phyloP scores from a whole-genome alignment of 202 grass and related monocot species.

The Miscanthus sacchariflorus region DNA sequence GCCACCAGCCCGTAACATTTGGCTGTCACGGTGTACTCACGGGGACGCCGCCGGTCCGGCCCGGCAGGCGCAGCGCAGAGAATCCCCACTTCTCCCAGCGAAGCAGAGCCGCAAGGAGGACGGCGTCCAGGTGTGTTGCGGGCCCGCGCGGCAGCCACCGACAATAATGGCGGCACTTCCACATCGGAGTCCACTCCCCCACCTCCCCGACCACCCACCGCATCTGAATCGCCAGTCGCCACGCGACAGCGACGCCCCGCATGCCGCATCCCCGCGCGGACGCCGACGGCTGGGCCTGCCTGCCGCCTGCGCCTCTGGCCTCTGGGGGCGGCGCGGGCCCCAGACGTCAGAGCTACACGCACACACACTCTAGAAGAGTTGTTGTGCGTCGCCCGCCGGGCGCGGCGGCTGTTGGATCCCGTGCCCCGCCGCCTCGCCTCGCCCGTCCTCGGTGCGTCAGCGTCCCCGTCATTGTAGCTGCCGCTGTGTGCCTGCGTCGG shows the following conservation, averaged over 20 bases:
- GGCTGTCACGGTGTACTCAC: conserved; percentile 31
- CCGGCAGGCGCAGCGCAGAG: conserved; percentile 18
- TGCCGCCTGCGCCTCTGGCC: background rate
- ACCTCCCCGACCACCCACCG: conserved; percentile 37
- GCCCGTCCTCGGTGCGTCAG: background rate
- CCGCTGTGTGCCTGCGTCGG: background rate
- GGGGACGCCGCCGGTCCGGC: conserved; percentile 3
- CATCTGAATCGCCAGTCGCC: conserved; percentile 30
- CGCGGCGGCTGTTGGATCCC: conserved; percentile 46
- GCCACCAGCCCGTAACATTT: background rate
- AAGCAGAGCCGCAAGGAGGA: conserved; percentile 32
- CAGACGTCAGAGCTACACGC: background rate
- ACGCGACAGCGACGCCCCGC: conserved; percentile 40
- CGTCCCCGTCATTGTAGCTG: conserved; percentile 25
- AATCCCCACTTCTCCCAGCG: conserved; percentile 42
- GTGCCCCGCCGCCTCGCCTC: background rate
- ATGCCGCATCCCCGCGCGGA: background rate
- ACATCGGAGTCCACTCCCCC: conserved; percentile 36
- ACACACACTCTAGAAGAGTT: background rate
- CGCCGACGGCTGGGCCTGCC: conserved; percentile 28
- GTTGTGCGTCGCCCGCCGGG: background rate
- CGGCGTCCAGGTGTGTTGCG: conserved; percentile 34
- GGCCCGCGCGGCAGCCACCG: conserved; percentile 56
- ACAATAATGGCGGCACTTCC: conserved; percentile 54
- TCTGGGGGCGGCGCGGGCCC: conserved; percentile 15